Percentiles rank a stretch among this genome's conserved stretches.
phyloP scores from a whole-genome alignment of 805 yeast species.

The Monosporozyma solicola region DNA sequence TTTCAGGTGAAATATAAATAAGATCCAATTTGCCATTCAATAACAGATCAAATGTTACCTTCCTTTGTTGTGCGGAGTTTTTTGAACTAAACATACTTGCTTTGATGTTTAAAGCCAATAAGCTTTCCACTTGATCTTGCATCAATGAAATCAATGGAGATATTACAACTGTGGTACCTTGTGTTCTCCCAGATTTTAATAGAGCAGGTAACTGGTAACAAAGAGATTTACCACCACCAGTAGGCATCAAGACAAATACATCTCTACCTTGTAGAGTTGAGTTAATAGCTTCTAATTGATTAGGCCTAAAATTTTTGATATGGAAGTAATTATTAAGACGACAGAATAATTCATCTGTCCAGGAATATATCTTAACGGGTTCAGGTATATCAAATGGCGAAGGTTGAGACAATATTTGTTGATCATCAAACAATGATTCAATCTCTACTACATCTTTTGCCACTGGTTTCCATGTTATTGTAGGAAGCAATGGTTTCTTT shows the following conservation, averaged over 20 bases:
- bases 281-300: slow-evolving; percentile 81
- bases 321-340: slow-evolving; percentile 54
- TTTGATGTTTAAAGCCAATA: slow-evolving; percentile 53
- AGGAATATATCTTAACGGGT: slow-evolving; percentile 27
- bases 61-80: slow-evolving; percentile 53
- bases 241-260: slow-evolving; percentile 94
- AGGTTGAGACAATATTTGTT: neutral
- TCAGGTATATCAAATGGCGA: neutral
- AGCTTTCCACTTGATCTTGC: slow-evolving; percentile 93
- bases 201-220: slow-evolving; percentile 95
- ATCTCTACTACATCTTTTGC: neutral
- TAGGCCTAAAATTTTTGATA: slow-evolving; percentile 58
- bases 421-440: neutral
- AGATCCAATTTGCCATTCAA: slow-evolving; percentile 60
- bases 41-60: slow-evolving; percentile 51
- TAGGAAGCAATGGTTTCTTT: neutral
- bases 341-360: slow-evolving; percentile 61
- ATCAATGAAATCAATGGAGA: slow-evolving; percentile 92
- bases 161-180: slow-evolving; percentile 82
- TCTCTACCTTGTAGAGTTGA: slow-evolving; percentile 71
- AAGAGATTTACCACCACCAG: slow-evolving; percentile 96
- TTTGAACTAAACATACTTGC: slow-evolving; percentile 88
- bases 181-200: slow-evolving; percentile 60
- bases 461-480: neutral
- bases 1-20: slow-evolving; percentile 89